Percentiles rank a stretch among this genome's conserved stretches.
Conservation (phyloP, 495 filamentous ascomycete genomes). For the Penicillium simplicissimum region DNA sequence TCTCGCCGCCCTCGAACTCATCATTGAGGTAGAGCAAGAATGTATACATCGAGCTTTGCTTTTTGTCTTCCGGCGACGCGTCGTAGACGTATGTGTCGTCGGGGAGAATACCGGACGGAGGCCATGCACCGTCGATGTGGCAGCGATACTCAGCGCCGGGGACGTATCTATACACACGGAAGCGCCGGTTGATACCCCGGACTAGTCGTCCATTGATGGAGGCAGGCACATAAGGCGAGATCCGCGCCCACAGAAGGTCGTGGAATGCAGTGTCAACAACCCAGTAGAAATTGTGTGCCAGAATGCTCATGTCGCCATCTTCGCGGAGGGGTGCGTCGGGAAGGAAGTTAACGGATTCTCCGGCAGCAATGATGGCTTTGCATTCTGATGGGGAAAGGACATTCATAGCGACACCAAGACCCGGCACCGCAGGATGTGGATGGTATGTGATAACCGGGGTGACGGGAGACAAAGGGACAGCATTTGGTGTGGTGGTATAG, state of each 20-base stretch:
- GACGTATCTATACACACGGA: conserved; percentile 44
- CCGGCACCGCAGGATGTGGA: conserved; percentile 40
- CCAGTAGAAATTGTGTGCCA: conserved; percentile 48
- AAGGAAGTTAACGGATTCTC: conserved; percentile 40
- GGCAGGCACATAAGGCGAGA: conserved; percentile 32
- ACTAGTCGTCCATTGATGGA: conserved; percentile 35
- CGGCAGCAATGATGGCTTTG: conserved; percentile 40
- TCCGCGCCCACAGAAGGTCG: conserved; percentile 40
- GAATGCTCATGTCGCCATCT: conserved; percentile 41
- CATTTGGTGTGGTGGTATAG: conserved; percentile 37
- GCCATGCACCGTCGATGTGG: conserved; percentile 44
- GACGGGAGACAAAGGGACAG: conserved; percentile 32
- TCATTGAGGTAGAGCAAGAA: conserved; percentile 44
- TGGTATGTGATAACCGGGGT: conserved; percentile 35
- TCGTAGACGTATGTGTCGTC: conserved; percentile 43
- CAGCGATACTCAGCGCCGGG: conserved; percentile 43
- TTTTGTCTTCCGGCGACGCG: conserved; percentile 35
- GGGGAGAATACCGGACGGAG: conserved; percentile 37
- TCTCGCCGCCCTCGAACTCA: conserved; percentile 45
- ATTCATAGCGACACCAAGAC: conserved; percentile 38
- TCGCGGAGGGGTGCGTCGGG: conserved; percentile 42
- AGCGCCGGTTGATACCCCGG: conserved; percentile 41
- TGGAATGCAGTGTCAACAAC: conserved; percentile 41
- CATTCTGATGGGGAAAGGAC: conserved; percentile 37
- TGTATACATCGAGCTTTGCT: conserved; percentile 44